Evolutionary conservation across 768 basidiomycete species (phyloP), one percentile per base, ranked within the genome.

Genomic region (Leucocoprinus sp.): DNA sequence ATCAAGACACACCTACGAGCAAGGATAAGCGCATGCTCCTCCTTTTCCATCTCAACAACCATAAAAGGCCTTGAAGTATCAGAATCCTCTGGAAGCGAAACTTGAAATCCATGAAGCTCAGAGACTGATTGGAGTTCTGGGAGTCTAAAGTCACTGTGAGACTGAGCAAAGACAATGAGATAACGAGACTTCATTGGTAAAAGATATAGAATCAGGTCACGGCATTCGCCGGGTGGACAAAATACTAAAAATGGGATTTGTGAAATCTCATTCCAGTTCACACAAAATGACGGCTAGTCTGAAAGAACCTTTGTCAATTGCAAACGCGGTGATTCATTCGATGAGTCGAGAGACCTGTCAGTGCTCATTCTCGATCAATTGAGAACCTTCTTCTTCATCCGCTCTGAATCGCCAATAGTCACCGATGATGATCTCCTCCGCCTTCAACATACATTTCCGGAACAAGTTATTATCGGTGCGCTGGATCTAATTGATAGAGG

Each of bases 81-180:
- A 12, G 64, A 55, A 5, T 60, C 51, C 27, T 65, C 54, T 17
- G 79, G 65, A 44, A 87, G 63, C 31, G 62, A 60, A 33, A 88
- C 63, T 0, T 68, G 54, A 59, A 96, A 86, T 7, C 72, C 76
- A 64, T 84, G 60, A 0, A 91, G 71, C 54, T 92, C 78, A 2
- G 88, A 75, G 29, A 93, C 61, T 3, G 91, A 93, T 23, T 65
- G 61, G 0, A 96, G 74, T 59, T 93, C 90, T 26, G 92, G 91
- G 9, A 93, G 60, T 19, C 93, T 72, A 58, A 95, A 95, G 27
- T 88, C 82, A 27, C 75, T 69, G 59, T 95, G 89, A 4, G 71
- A 74, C 61, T 87, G 87, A 2, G 89, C 88, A 62, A 92, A 88
- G 35, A 84, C 72, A 42, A 93, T 64, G 45, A 92, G 71, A 60